Evolutionary conservation across 2,329 filamentous ascomycete species (phyloP).

Genomic region (Claviceps capensis): DNA sequence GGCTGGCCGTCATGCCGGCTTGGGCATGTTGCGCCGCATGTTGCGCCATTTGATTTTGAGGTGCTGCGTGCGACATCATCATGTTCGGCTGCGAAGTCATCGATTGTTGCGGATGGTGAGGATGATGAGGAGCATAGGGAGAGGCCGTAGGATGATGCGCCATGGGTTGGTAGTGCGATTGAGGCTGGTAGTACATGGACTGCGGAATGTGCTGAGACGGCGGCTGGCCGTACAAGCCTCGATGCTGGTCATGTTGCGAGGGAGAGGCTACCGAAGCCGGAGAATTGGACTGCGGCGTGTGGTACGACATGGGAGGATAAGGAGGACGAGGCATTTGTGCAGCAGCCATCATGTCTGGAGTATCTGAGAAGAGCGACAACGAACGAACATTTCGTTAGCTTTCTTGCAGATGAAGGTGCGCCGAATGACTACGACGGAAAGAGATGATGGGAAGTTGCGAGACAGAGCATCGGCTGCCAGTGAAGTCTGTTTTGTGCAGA

Average conservation of each 20-base stretch:
- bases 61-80: constrained; percentile 49
- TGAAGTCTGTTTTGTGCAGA: too few relatives aligned
- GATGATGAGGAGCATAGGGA: constrained; percentile 44
- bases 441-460: too few relatives aligned
- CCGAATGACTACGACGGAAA: neutral
- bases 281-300: constrained; percentile 90
- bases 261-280: constrained; percentile 86
- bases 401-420: neutral
- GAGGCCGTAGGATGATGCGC: constrained; percentile 45
- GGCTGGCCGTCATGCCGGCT: constrained; percentile 45
- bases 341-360: constrained; percentile 54
- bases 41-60: constrained; percentile 45
- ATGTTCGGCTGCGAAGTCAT: constrained; percentile 53
- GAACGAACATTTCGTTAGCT: neutral
- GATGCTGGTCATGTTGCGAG: constrained; percentile 77
- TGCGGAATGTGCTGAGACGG: constrained; percentile 65
- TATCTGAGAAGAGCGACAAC: constrained; percentile 26
- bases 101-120: constrained; percentile 28
- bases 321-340: constrained; percentile 57
- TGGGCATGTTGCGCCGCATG: constrained; percentile 43
- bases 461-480: too few relatives aligned
- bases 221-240: constrained; percentile 72
- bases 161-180: constrained; percentile 53
- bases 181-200: constrained; percentile 61
- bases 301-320: constrained; percentile 81